Evolutionary conservation across 257 asterid species (phyloP), one percentile per base, ranked within the genome.

Genomic region (Penstemon newberryi): DNA sequence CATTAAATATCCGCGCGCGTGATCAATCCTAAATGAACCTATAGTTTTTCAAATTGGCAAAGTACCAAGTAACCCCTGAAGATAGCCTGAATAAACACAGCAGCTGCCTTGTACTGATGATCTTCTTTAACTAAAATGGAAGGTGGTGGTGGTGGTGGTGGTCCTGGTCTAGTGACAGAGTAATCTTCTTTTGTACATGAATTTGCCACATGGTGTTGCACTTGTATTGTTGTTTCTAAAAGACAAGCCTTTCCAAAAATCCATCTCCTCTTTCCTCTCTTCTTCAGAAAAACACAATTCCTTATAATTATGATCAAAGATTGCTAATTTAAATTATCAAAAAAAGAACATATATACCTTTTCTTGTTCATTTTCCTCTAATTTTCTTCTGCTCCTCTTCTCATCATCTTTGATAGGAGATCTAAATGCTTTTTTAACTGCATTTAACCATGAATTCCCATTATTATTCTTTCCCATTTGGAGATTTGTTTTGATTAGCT

Each of bases 21-120:
- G 33, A 25, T 25, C 1, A 2, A 25, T 25, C 33, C 42, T 3
- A 25, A 4, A 18, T 6, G 12, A 9, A 6, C 0, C 8, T 18
- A 5, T 8, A 6, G 2, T 25, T 25, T 25, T 25, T 25, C 2
- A 1, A 25, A 25, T 25, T 25, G 33, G 33, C 33, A 25, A 25
- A 25, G 52, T 90, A 93, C 98, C 96, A 93, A 78, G 76, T 87
- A 93, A 7, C 95, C 91, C 76, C 96, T 84, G 78, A 88, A 93
- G 73, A 71, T 41, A n/a, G 90, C 71, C 79, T 93, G 99, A 57
- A 93, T 85, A 8, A 75, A 15, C 19, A 83, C 33, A 56, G 96
- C 93, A 57, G 95, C 90, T 38, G 45, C 56, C 9, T 25, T 25
- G 33, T 25, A 25, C 33, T 25, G 33, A 25, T 25, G 33, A 25